A percentile compares a stretch with the other conserved stretches of the same genome.
Evolutionary conservation across 345 rosid species (phyloP).

Genomic region (Eucalyptus dawsonii): DNA sequence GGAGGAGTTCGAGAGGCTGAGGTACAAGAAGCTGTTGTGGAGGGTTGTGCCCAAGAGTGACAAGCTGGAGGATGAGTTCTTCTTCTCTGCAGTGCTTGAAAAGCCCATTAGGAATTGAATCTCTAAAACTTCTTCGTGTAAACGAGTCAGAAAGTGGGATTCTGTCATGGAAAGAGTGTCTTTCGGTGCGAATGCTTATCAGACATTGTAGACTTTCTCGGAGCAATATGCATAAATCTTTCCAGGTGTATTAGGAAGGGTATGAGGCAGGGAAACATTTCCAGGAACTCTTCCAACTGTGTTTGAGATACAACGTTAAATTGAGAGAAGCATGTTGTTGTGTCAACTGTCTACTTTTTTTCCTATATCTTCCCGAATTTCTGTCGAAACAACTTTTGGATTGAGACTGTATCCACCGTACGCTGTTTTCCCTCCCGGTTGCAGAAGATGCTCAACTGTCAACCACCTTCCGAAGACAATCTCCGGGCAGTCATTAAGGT

Average conservation of each 20-base stretch:
- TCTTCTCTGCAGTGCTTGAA: conserved; percentile 49
- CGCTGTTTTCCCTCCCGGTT: not conserved
- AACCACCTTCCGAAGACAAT: not conserved
- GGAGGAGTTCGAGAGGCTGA: conserved; percentile 27
- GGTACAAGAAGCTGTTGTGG: conserved; percentile 30
- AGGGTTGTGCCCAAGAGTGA: conserved; percentile 35
- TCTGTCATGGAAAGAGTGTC: not conserved
- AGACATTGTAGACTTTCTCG: not conserved
- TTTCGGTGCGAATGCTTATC: not conserved
- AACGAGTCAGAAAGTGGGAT: not conserved
- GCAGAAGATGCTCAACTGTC: not conserved
- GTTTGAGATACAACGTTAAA: not conserved
- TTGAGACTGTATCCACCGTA: not conserved
- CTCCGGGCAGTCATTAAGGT: not conserved
- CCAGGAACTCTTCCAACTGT: not conserved
- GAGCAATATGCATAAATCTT: not conserved
- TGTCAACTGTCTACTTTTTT: not conserved
- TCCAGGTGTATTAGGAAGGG: not conserved
- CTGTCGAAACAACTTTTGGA: not conserved
- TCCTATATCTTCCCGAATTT: not conserved
- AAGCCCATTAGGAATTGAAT: conserved; percentile 11
- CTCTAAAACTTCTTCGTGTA: not conserved
- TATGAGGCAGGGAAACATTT: not conserved
- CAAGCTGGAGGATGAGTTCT: conserved; percentile 27
- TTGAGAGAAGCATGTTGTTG: not conserved